Evolutionary conservation across 306 rosid species (phyloP), one percentile per base, ranked within the genome.

Genomic region (Senna siamea): DNA sequence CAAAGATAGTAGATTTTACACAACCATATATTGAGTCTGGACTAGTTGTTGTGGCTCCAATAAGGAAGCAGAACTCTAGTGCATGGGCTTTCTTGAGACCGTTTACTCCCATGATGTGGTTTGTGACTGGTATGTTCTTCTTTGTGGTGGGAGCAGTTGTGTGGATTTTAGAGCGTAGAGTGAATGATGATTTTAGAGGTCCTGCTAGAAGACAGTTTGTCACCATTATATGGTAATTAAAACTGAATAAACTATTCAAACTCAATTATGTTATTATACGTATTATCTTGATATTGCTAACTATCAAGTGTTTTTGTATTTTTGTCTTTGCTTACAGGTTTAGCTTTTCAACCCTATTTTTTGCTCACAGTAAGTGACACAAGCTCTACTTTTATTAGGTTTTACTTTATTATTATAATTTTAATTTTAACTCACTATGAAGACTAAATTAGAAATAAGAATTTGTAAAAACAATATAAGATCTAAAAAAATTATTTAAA

Each of bases 11-110:
- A 26, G 90, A 89, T 78, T 89, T 89, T 68, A 89, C 90, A 1
- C 90, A 84, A 54, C 93, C 93, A 34, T 89, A 72, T 47, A 63
- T 86, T 1, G 93, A 89, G 75, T 89, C 93, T 10, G 93, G 93
- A 18, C 75, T 89, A 17, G 93, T 85, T 6, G 91, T 89, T 1
- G 86, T 89, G 40, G 89, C 86, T 12, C 85, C 83, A 3, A 78
- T 89, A 2, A 80, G 9, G 58, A 79, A 76, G 43, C 76, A 14
- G 59, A 73, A 78, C 48, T 82, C 91, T 4, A 82, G 34, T 48
- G 80, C 87, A 2, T 89, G 89, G 90, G 91, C 93, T 11, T 86
- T 86, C 73, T 40, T 89, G 35, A 85, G 78, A 41, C 93, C 93
- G 22, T 89, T 89, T 75, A 75, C 82, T 63, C 54, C 53, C 14